phyloP scores from a whole-genome alignment of 2,329 filamentous ascomycete genomes.

The Emmonsiellopsis sp. region DNA sequence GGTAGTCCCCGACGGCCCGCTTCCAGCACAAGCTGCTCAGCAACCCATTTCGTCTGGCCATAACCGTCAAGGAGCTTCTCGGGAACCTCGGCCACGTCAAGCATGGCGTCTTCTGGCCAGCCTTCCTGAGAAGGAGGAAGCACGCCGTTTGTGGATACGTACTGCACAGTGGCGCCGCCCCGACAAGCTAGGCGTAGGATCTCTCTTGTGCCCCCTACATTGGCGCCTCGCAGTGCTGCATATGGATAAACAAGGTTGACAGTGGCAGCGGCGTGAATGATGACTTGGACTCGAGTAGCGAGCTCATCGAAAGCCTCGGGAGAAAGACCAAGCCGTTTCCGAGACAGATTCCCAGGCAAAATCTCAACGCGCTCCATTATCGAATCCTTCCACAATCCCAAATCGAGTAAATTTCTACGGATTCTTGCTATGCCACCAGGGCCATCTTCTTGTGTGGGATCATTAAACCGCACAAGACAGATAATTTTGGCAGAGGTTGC shows the following conservation, averaged over 20 bases:
- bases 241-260: constrained; percentile 79
- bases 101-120: constrained; percentile 61
- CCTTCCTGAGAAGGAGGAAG: constrained; percentile 60
- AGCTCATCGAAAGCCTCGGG: constrained; percentile 58
- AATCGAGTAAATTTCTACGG: constrained; percentile 66
- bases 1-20: constrained; percentile 60
- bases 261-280: constrained; percentile 68
- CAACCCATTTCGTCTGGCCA: constrained; percentile 74
- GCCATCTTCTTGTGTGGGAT: constrained; percentile 55
- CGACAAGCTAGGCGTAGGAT: constrained; percentile 61
- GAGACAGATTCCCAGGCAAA: constrained; percentile 62
- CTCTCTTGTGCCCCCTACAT: constrained; percentile 70
- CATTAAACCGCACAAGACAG: constrained; percentile 64
- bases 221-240: constrained; percentile 62
- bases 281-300: constrained; percentile 57
- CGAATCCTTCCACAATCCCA: constrained; percentile 67
- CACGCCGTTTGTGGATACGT: constrained; percentile 73
- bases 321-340: constrained; percentile 59
- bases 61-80: constrained; percentile 63
- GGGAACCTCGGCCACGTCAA: constrained; percentile 60
- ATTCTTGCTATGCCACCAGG: constrained; percentile 63
- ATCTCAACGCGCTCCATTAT: constrained; percentile 72
- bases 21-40: constrained; percentile 64
- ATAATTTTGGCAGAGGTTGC: constrained; percentile 60
- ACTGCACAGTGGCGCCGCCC: constrained; percentile 63